These are phyloP conservation scores for Hirsutella rhossiliensis DNA, from an alignment of 2,329 filamentous ascomycete species.

Conservation along the genomic window DNA sequence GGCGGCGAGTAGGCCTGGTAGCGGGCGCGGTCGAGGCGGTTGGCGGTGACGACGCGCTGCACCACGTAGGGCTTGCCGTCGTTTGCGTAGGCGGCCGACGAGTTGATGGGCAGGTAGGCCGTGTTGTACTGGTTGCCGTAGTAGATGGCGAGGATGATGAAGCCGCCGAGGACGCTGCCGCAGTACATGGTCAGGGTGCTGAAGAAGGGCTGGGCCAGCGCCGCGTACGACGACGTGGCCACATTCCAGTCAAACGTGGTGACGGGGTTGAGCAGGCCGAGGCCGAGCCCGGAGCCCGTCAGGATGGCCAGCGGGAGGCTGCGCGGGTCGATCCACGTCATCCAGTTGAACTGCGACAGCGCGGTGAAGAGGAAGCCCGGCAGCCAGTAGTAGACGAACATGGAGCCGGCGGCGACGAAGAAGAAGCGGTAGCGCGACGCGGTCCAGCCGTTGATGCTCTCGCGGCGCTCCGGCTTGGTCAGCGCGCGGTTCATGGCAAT, in stretches of 20 bases:
- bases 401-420: slow-evolving; percentile 24
- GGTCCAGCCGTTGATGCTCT: slow-evolving; percentile 19
- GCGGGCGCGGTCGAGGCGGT: slow-evolving; percentile 22
- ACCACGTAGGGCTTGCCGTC: slow-evolving; percentile 22
- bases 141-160: slow-evolving; percentile 27
- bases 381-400: slow-evolving; percentile 43
- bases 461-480: slow-evolving; percentile 14
- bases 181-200: slow-evolving; percentile 24
- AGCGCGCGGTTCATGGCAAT: slow-evolving; percentile 35
- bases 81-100: slow-evolving; percentile 28
- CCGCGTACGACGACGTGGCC: slow-evolving; percentile 23
- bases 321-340: slow-evolving; percentile 40
- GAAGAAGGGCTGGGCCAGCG: slow-evolving; percentile 24
- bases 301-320: slow-evolving; percentile 26
- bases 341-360: slow-evolving; percentile 38
- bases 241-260: slow-evolving; percentile 29
- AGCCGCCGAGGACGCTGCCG: slow-evolving; percentile 20
- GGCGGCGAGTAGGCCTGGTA: slow-evolving; percentile 32
- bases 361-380: slow-evolving; percentile 36
- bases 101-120: slow-evolving; percentile 34
- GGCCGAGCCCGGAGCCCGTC: slow-evolving; percentile 28
- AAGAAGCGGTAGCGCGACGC: slow-evolving; percentile 35
- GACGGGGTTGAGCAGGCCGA: slow-evolving; percentile 23
- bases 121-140: slow-evolving; percentile 31
- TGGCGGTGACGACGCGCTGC: slow-evolving; percentile 22